phyloP scores from a whole-genome alignment of 2,329 filamentous ascomycete genomes.

The Chrysosporium keratinophilum region DNA sequence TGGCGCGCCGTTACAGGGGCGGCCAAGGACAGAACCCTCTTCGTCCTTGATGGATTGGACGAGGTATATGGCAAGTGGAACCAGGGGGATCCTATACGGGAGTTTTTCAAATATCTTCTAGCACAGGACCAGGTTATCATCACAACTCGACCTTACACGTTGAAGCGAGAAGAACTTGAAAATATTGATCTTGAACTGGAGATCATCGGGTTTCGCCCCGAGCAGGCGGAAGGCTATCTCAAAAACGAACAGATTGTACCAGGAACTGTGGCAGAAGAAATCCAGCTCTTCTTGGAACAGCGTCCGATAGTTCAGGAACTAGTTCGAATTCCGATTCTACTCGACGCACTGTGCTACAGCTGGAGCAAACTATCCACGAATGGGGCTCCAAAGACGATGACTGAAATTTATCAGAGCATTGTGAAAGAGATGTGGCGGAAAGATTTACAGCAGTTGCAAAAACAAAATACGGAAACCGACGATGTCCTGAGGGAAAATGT shows the following conservation, averaged over 20 bases:
- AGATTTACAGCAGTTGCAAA: constrained; percentile 22
- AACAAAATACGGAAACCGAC: not conserved
- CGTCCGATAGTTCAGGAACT: constrained; percentile 29
- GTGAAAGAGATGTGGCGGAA: constrained; percentile 33
- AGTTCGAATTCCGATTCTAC: constrained; percentile 37
- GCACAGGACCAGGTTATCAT: constrained; percentile 29
- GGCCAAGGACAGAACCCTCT: constrained; percentile 25
- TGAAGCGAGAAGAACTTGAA: constrained; percentile 11
- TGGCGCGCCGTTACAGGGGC: not conserved
- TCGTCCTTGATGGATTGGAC: constrained; percentile 38
- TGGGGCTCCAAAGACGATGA: constrained; percentile 1
- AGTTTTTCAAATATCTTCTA: constrained; percentile 23
- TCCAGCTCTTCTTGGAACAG: constrained; percentile 27
- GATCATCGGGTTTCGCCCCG: constrained; percentile 32
- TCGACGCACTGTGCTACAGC: constrained; percentile 37
- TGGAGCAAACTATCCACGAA: constrained; percentile 22
- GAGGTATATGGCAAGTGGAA: constrained; percentile 27
- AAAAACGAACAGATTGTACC: constrained; percentile 15
- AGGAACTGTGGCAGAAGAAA: constrained; percentile 13
- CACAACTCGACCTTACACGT: constrained; percentile 31
- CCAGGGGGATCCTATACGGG: constrained; percentile 13
- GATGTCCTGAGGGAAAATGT: not conserved
- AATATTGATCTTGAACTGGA: constrained; percentile 31
- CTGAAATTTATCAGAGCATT: constrained; percentile 21
- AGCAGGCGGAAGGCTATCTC: constrained; percentile 30